Evolutionary conservation across 1,139 yeast species (phyloP), one percentile per base, ranked within the genome.

Genomic region (Debaryomycetaceae sp.): DNA sequence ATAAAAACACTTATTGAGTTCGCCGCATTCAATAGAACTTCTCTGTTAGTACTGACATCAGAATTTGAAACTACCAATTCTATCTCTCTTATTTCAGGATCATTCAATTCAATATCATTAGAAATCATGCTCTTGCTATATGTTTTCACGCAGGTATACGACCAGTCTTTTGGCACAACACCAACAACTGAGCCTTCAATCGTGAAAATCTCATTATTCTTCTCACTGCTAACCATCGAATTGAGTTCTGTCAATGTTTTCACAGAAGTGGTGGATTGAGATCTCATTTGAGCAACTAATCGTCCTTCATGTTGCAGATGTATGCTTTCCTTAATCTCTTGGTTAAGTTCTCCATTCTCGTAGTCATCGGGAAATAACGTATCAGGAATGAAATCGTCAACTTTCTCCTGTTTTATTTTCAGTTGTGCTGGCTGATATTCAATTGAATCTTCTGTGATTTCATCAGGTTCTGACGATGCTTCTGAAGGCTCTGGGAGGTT

Each of bases 91-190:
- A 52, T 33, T 5, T 30, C 38, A 1, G 70, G 70, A 44, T 65
- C 70, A 2, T 55, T 39, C 5, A 50, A 37, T 15, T 33, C 42
- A 9, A 37, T 34, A 16, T 38, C 33, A 6, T 36, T 29, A 2
- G 37, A 17, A 6, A 37, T 30, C 2, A 29, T n/a, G 33, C 46
- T 42, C 8, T 34, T 16, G 2, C 45, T 46, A 43, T 55, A 64
- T 7, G 49, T 37, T 37, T 65, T 65, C n/a, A 54, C 51, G 40
- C 66, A 61, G 2, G 58, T 39, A 14, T 56, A 55, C 5, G 52
- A 40, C 46, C 57, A 48, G 38, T 62, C 63, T 5, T 40, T 37
- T 1, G 70, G 70, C 6, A 49, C 43, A 5, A 49, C 42, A 1
- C 55, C 65, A 0, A 49, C 52, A 1, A 63, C 36, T 26, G 41